A percentile compares a stretch with the other conserved stretches of the same genome.
These are phyloP conservation scores for Eruca vesicaria DNA, from an alignment of 441 rosid genomes.

Conservation along the genomic window DNA sequence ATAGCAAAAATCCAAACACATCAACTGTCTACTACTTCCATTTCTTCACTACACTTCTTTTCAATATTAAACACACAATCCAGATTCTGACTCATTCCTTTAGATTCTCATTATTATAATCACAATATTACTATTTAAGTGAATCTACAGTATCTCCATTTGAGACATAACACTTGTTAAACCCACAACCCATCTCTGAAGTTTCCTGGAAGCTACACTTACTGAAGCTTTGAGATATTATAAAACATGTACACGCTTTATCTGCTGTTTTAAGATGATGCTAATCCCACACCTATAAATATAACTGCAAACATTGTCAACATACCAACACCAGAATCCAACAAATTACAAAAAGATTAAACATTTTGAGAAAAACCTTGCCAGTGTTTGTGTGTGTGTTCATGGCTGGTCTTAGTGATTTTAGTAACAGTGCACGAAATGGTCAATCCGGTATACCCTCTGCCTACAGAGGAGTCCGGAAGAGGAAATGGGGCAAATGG, in stretches of 20 bases:
- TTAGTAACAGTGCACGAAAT: no score
- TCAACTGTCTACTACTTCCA: conserved; percentile 15
- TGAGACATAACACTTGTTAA: conserved; percentile 26
- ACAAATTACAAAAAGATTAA: neutral
- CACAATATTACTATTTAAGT: conserved; percentile 15
- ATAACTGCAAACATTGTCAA: conserved; percentile 3
- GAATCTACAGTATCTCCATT: conserved; percentile 27
- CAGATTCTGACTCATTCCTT: conserved; percentile 27
- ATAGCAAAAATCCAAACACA: conserved; percentile 16
- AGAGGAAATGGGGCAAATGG: conserved; percentile 98
- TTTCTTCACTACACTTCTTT: conserved; percentile 20
- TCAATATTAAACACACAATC: neutral
- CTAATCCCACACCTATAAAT: conserved; percentile 30
- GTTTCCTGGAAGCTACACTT: conserved; percentile 22
- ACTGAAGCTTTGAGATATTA: neutral
- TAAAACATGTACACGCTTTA: conserved; percentile 22
- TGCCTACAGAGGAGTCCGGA: conserved; percentile 72
- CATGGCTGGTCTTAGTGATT: conserved; percentile 25
- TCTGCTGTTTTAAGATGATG: conserved; percentile 21
- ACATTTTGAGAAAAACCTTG: neutral
- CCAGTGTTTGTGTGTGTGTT: neutral
- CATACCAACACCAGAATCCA: conserved; percentile 23
- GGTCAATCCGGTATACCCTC: conserved; percentile 30
- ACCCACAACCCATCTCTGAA: conserved; percentile 21
- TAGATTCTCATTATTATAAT: conserved; percentile 26